Evolutionary conservation across 148 eudicot species (phyloP), one percentile per base, ranked within the genome.

Genomic region (Nyssa sinensis): DNA sequence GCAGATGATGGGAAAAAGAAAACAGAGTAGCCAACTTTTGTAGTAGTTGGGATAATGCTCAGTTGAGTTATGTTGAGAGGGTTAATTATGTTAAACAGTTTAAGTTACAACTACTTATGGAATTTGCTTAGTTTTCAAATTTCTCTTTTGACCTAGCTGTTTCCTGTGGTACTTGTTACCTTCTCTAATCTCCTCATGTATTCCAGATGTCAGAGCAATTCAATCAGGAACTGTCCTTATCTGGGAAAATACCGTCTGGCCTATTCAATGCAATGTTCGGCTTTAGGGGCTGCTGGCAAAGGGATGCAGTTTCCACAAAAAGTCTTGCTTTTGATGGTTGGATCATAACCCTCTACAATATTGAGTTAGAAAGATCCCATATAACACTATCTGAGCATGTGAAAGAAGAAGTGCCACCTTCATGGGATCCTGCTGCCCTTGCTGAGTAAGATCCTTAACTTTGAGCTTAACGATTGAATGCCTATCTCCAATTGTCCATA

Each of bases 221-320:
- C 76, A 95, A 95, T 75, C 97, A 91, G 69, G 97, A 89, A 4
- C 66, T 85, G 7, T 73, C 89, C 27, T 79, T 95, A 72, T 90
- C 99, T 9, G 94, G 99, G 71, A 95, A 95, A 86, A 93, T 95
- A 75, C 99, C 99, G 24, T 89, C 89, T 32, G 99, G 97, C 41
- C 79, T 78, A 35, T 93, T 95, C 82, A 92, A 95, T 61, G 17
- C 74, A 5, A 91, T 93, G 99, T 95, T 95, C 62, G 74, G 62
- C 81, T 84, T 78, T 84, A 89, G 84, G 60, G 90, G 90, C 21
- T 79, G 91, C 84, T 95, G 99, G 99, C 96, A 89, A 78, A 86
- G 85, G 67, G 99, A 95, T 80, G 94, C 97, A 72, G 85, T 90
- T 29, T 41, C 79, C 59, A 90, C 99, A 7, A 95, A 88, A 80